Base-by-base conservation (phyloP, 2,329 filamentous ascomycete species). In the Daldinia eschscholtzii region DNA sequence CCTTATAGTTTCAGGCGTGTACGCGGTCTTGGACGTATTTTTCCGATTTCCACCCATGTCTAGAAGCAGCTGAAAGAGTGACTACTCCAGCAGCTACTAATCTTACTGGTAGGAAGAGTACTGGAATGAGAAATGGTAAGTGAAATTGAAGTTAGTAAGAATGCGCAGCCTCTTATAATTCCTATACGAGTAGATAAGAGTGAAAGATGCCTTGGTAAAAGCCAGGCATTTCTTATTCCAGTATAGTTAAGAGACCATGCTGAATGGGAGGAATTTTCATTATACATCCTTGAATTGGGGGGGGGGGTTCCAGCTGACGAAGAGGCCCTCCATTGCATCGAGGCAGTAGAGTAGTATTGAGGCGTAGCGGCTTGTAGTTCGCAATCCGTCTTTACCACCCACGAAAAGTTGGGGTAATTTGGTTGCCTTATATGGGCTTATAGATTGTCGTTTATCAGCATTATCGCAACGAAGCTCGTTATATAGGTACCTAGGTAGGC, bases 261-360 rank as follows among this genome's bases (percentile, higher is more conserved):
- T 52, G 15, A 18, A 52, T 33, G 26, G 6, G 15, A 52, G 26
- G 4, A 6, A 33, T 12, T 33, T 4, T 3, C 1, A 52, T 33
- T 50, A 33, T 52, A 26, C 46, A 18, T 33, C 3, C 6, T 33
- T 9, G 15, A 18, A 52, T n/a, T 23, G 26, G 12, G 7, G 30
- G 28, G 28, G 28, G 30, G 30, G 1, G 3, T 50, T 18, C 13
- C 20, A 28, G 33, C 10, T n/a, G 12, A 26, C 13, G 20, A 28
- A 53, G 64, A 67, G 64, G 67, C 60, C 60, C 60, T 70, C 64
- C 64, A 15, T 28, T 18, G 23, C 37, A 39, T 55, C 18, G 23
- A 70, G 64, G 61, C 58, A 44, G 23, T 57, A 62, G 48, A 61
- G 66, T 65, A 15, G 35, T 13, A 68, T 7, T 37, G 61, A 53